Percentiles rank a stretch among this genome's conserved stretches.
phyloP scores from a whole-genome alignment of 1,284 basidiomycete genomes.

The Coriolopsis trogii region DNA sequence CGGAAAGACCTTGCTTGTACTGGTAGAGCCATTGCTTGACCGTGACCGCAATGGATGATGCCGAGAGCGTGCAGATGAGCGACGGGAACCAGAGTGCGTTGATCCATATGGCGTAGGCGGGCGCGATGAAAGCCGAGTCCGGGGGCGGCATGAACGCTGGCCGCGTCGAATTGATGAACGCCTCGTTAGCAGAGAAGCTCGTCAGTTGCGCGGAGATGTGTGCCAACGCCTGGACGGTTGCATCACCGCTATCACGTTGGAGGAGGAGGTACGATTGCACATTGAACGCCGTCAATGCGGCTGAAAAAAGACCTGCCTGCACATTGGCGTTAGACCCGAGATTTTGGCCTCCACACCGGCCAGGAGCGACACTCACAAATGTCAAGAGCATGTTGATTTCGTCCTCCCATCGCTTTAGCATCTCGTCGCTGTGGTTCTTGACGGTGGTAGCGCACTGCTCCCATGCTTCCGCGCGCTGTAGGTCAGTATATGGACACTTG shows the following conservation, averaged over 20 bases:
- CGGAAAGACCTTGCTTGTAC: constrained; percentile 9
- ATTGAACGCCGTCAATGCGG: constrained; percentile 13
- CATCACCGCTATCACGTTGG: constrained; percentile 8
- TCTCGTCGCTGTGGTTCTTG: constrained; percentile 11
- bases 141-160: not conserved
- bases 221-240: constrained; percentile 1
- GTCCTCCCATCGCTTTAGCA: constrained; percentile 2
- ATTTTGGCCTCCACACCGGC: not conserved
- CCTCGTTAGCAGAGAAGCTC: not conserved
- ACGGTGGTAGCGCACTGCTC: constrained; percentile 2
- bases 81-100: constrained; percentile 24
- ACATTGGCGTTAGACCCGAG: not conserved
- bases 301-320: constrained; percentile 15
- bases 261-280: constrained; percentile 13
- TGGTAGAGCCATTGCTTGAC: constrained; percentile 24
- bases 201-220: constrained; percentile 10
- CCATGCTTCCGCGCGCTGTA: constrained; percentile 5
- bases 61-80: constrained; percentile 14
- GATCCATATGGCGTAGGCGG: constrained; percentile 15
- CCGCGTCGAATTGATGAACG: not conserved
- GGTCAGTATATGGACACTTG: constrained; percentile 3
- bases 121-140: not conserved
- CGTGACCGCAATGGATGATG: constrained; percentile 16
- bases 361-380: constrained; percentile 1
- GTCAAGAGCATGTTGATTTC: constrained; percentile 14